Evolutionary conservation across 2,329 filamentous ascomycete genomes (phyloP), one percentile per base, ranked within the genome.

Genomic region (Fusarium caatingaense): DNA sequence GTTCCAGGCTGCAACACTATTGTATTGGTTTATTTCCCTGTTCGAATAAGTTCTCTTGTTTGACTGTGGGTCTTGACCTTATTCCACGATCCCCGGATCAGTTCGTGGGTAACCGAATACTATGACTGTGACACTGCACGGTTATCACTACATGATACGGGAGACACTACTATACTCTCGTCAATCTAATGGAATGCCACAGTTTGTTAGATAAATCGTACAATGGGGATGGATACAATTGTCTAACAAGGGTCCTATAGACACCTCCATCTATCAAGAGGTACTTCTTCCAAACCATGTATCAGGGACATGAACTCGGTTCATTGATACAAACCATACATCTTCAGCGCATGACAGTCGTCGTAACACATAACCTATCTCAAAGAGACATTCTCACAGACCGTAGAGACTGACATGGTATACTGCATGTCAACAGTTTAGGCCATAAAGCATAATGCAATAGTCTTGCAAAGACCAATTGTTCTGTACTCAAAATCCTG

Each of bases 181-280:
- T 30, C 18, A 27, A 10, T 41, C 30, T 16, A 41, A 30, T 11
- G 49, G 4, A 27, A 47, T 15, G 18, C 4, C 13, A 25, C 42
- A 8, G 10, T 25, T 45, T 18, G 4, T 23, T 18, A 15, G 18
- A 28, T 20, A 9, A 40, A 23, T 18, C 32, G n/a, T 23, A 48
- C 8, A 37, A 49, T 8, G 11, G 18, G n/a, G 25, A 63, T 47
- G 18, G 16, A 61, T 54, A 41, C n/a, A 37, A 28, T 23, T 60
- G 48, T 54, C 25, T 48, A 48, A 28, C 34, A 34, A 46, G 27
- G 59, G 37, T 45, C 28, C 54, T 48, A 40, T 37, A 27, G 21
- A 37, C 44, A 23, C 41, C 6, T 32, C 23, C 21, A 23, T 49
- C 50, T 55, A 60, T 62, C 20, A 63, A 53, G 37, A 59, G 23